These are phyloP conservation scores for Verticillium albo-atrum DNA, from an alignment of 2,329 filamentous ascomycete species.

Conservation along the genomic window DNA sequence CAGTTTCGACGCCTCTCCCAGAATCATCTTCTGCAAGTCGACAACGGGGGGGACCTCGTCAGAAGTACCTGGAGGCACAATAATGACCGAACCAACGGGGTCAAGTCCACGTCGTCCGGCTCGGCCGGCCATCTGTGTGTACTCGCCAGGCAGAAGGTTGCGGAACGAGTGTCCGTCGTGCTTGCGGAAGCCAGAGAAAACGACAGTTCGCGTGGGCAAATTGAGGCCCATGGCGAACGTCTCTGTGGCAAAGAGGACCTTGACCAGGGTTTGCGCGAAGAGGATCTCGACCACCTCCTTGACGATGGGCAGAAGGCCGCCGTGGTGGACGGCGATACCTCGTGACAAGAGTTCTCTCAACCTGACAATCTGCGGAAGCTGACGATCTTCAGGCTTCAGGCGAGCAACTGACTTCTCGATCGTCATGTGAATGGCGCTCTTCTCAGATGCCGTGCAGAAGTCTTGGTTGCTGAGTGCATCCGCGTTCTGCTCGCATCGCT, in stretches of 20 bases:
- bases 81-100: slow-evolving; percentile 88
- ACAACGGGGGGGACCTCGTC: slow-evolving; percentile 85
- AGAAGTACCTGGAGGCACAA: slow-evolving; percentile 72
- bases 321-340: slow-evolving; percentile 94
- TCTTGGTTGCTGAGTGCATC: slow-evolving; percentile 93
- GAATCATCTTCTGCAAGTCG: slow-evolving; percentile 86
- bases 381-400: slow-evolving; percentile 82
- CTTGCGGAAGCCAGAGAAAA: slow-evolving; percentile 95
- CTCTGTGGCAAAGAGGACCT: slow-evolving; percentile 95
- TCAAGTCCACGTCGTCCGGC: slow-evolving; percentile 91
- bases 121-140: slow-evolving; percentile 97
- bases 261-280: slow-evolving; percentile 91
- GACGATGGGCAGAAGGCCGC: slow-evolving; percentile 89
- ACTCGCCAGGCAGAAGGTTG: slow-evolving; percentile 89
- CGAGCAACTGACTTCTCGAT: slow-evolving; percentile 92
- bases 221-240: slow-evolving; percentile 99
- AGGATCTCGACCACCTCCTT: slow-evolving; percentile 97
- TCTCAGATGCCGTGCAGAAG: slow-evolving; percentile 88
- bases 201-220: slow-evolving; percentile 89
- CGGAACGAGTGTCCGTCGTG: slow-evolving; percentile 91
- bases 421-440: slow-evolving; percentile 96
- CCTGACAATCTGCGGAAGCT: slow-evolving; percentile 87
- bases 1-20: slow-evolving; percentile 91
- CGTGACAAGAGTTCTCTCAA: slow-evolving; percentile 79
- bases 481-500: slow-evolving; percentile 93